Base-by-base conservation (phyloP, 805 yeast species). In the Schwanniomyces yamadae region DNA sequence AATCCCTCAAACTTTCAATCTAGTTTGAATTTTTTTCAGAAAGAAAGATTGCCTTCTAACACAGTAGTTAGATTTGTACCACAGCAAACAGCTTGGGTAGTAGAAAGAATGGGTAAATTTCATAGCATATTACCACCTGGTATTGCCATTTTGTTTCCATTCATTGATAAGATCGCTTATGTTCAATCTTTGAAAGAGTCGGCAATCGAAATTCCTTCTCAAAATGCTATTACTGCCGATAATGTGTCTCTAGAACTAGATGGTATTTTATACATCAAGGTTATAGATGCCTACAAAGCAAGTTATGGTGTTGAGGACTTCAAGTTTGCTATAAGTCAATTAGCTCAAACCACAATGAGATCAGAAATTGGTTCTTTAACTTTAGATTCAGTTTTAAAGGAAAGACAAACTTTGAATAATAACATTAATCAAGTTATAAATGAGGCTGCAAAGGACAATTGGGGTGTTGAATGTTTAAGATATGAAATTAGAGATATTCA, bases 291-390 rank as follows among this genome's bases (percentile, higher is more conserved):
- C 4, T 86, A 82, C 57, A 84, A 82, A 64, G 95, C 95, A 3
- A 77, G 86, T 28, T 86, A 86, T 50, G 95, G 95, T 10, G 95
- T 86, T 13, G 95, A 87, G 54, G 90, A 86, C 52, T 87, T 89
- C 32, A 86, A 82, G 53, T 87, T 83, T 56, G 95, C 95, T 24
- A 79, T 87, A 36, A 71, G 84, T 26, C 95, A 87, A 60, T 72
- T 87, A 46, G 95, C 95, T 0, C 95, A 86, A 58, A 87, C 95
- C 8, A 84, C 95, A 10, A 86, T 86, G 95, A 71, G 95, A 51
- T 80, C 88, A 1, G 95, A 86, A 58, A 86, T 86, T 52, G 95
- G 95, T 33, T 86, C 84, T 45, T 66, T 86, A 67, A 72, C 89
- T 3, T 71, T 86, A 49, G 95, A 87, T 56, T 78, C 81, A 31